Evolutionary conservation across 2,329 filamentous ascomycete genomes (phyloP), one percentile per base, ranked within the genome.

Genomic region (Fusarium proliferatum): DNA sequence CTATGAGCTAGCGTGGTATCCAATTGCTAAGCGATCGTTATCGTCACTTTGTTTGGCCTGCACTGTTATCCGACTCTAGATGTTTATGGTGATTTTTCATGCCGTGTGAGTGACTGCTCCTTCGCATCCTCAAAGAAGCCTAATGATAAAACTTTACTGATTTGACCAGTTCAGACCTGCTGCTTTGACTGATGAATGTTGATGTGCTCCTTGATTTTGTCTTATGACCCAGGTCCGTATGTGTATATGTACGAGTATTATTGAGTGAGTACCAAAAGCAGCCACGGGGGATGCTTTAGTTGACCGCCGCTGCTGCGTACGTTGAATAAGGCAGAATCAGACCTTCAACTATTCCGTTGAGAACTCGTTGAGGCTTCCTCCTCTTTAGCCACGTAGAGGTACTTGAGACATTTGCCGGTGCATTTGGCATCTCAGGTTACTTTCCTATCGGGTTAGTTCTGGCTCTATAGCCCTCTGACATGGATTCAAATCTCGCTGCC

Each of bases 1-100:
- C 61, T 45, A 59, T 49, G 58, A 69, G 48, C 43, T 62, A 53
- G 34, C 21, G 21, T 52, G 61, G 53, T 60, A 65, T 30, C 33
- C 45, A 64, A 61, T 64, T 64, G 53, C 59, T 60, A 58, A 58
- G 58, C 38, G 59, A 59, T 59, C 61, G 34, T 69, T 65, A 51
- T 49, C 26, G 63, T 51, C 36, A 16, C 41, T 39, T 60, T 21
- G 33, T 30, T 46, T 41, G 66, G 28, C 23, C 48, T 65, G 42
- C 28, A 60, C 30, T 39, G 12, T 33, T 45, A 28, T 73, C 36
- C 38, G 28, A 41, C 26, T 52, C 38, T 36, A 45, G 36, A 38
- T n/a, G 19, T 23, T 41, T 5, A 23, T 28, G n/a, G 34, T 28
- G 23, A 30, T 55, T 19, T 21, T 39, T 28, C 26, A 55, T 55